Percentiles rank a stretch among this genome's conserved stretches.
phyloP scores from a whole-genome alignment of 768 basidiomycete species.

The Termitomyces sp. region DNA sequence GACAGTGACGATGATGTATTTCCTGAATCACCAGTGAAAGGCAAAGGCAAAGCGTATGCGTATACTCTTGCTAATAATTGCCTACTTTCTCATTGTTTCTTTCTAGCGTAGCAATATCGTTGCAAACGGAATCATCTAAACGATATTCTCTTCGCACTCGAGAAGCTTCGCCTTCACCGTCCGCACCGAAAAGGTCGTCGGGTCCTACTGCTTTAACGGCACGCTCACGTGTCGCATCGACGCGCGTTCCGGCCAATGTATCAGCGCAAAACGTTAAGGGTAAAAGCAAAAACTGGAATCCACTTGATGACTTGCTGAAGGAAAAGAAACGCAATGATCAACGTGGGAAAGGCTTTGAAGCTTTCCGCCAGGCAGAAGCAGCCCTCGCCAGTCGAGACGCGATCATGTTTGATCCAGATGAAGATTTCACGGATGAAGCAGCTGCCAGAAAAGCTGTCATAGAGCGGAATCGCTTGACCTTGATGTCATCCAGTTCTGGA shows the following conservation, averaged over 20 bases:
- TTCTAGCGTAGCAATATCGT: not conserved
- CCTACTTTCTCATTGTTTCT: not conserved
- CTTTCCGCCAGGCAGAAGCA: conserved; percentile 45
- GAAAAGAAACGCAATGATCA: conserved; percentile 47
- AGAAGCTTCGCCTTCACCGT: conserved; percentile 13
- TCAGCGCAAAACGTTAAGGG: conserved; percentile 11
- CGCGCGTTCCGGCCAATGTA: conserved; percentile 11
- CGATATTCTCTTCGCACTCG: conserved; percentile 12
- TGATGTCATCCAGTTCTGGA: conserved; percentile 21
- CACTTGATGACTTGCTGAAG: conserved; percentile 52
- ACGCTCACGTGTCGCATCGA: conserved; percentile 10
- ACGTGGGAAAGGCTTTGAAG: conserved; percentile 38
- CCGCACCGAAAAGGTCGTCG: conserved; percentile 8
- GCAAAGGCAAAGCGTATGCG: conserved; percentile 14
- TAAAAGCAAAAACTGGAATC: conserved; percentile 35
- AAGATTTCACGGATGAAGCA: conserved; percentile 39
- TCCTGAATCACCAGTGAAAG: conserved; percentile 17
- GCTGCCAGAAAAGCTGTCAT: conserved; percentile 38
- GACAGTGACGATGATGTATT: conserved; percentile 49
- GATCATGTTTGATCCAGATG: conserved; percentile 31
- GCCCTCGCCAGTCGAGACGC: conserved; percentile 31
- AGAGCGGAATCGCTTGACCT: conserved; percentile 20
- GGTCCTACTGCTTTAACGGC: conserved; percentile 10
- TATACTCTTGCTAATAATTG: not conserved
- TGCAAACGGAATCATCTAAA: not conserved